A percentile compares a stretch with the other conserved stretches of the same genome.
Evolutionary conservation across 2,329 filamentous ascomycete species (phyloP).

Genomic region (Claviceps sp.): DNA sequence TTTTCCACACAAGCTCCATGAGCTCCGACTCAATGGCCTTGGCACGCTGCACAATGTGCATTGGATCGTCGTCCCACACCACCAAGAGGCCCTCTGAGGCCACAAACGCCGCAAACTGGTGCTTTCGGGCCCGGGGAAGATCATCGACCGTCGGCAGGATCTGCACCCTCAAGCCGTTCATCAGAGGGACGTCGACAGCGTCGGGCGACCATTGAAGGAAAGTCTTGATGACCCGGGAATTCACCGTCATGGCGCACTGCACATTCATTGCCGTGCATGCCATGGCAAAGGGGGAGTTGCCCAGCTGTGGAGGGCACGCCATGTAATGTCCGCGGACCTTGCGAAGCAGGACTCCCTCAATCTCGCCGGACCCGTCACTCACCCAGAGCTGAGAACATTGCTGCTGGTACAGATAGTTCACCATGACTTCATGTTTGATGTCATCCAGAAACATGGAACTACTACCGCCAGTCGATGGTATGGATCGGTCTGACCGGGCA

Average conservation of each 20-base stretch:
- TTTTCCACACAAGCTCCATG: constrained; percentile 65
- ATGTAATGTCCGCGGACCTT: constrained; percentile 57
- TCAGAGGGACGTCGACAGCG: constrained; percentile 60
- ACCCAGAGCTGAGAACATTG: constrained; percentile 66
- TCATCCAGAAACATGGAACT: constrained; percentile 51
- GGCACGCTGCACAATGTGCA: constrained; percentile 55
- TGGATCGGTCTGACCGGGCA: constrained; percentile 31
- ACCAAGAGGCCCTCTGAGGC: constrained; percentile 57
- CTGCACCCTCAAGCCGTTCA: constrained; percentile 65
- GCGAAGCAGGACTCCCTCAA: constrained; percentile 60
- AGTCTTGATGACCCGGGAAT: constrained; percentile 66
- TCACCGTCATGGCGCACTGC: constrained; percentile 69
- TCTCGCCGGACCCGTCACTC: constrained; percentile 50
- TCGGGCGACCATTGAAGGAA: constrained; percentile 62
- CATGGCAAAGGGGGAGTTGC: constrained; percentile 47
- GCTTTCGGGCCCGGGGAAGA: constrained; percentile 56
- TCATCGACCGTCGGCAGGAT: constrained; percentile 61
- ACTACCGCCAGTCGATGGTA: constrained; percentile 25
- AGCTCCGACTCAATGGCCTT: constrained; percentile 62
- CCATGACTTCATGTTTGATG: constrained; percentile 73
- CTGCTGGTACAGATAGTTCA: constrained; percentile 70
- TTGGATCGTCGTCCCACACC: constrained; percentile 72
- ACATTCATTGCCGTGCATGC: constrained; percentile 59
- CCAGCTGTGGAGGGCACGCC: constrained; percentile 55
- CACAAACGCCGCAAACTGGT: constrained; percentile 71